A percentile compares a stretch with the other conserved stretches of the same genome.
phyloP scores from a whole-genome alignment of 495 filamentous ascomycete genomes.

The Annulohypoxylon nitens region DNA sequence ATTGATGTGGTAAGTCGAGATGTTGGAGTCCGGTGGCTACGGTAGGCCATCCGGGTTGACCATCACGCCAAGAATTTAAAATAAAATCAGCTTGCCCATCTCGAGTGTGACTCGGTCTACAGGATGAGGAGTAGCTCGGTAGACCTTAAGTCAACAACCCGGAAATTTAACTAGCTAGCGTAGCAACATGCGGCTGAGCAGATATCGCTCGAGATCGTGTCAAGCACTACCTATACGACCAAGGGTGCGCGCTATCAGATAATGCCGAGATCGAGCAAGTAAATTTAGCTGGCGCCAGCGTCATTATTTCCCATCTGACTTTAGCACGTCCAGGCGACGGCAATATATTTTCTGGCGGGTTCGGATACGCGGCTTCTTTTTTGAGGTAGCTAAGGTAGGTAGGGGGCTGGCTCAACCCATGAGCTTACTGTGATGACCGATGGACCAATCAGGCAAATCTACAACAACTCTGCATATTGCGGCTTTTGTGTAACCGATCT shows the following conservation, averaged over 20 bases:
- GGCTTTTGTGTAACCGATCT: conserved; percentile 38
- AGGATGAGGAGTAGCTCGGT: conserved; percentile 27
- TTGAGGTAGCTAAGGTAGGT: conserved; percentile 21
- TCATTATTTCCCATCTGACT: conserved; percentile 8
- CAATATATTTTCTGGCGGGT: conserved; percentile 45
- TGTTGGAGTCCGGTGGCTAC: conserved; percentile 16
- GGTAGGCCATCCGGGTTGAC: conserved; percentile 24
- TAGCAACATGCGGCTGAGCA: conserved; percentile 48
- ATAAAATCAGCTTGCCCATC: conserved; percentile 30
- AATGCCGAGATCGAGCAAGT: conserved; percentile 31
- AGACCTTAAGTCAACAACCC: conserved; percentile 33
- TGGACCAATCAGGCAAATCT: conserved; percentile 38
- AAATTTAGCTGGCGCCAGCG: conserved; percentile 15
- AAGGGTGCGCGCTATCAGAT: background rate
- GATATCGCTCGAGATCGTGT: background rate
- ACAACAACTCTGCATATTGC: conserved; percentile 24
- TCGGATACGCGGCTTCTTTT: conserved; percentile 39
- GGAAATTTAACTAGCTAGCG: conserved; percentile 31
- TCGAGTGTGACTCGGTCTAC: conserved; percentile 12
- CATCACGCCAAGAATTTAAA: conserved; percentile 32
- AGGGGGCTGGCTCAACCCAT: conserved; percentile 29
- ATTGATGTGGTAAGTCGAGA: conserved; percentile 2
- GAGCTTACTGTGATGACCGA: conserved; percentile 44
- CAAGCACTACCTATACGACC: background rate
- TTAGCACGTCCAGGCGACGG: conserved; percentile 29